Evolutionary conservation across 352 stramenopile species (phyloP).

Genomic region (Globisporangium perplexum): DNA sequence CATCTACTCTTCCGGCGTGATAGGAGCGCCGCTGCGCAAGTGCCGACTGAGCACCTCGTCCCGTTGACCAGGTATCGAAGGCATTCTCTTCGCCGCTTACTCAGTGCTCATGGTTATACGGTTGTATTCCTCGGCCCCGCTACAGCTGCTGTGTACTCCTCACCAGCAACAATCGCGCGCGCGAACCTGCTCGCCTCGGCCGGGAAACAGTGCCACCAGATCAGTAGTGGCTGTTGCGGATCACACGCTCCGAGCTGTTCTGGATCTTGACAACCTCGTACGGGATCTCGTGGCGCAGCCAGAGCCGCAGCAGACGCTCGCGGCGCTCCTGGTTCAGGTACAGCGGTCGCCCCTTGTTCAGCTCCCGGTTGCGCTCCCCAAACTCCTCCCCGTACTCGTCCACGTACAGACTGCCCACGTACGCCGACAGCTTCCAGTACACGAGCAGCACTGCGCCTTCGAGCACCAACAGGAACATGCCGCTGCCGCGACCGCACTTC

Average conservation of each 20-base stretch:
- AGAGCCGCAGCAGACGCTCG: constrained; percentile 67
- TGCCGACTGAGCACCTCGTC: too few relatives aligned
- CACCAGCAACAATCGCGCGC: too few relatives aligned
- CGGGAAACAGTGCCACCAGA: background rate
- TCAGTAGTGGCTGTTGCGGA: constrained; percentile 86
- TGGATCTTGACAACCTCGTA: constrained; percentile 87
- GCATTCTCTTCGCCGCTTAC: too few relatives aligned
- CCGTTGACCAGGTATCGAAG: too few relatives aligned
- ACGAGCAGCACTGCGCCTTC: constrained; percentile 82
- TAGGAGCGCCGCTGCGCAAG: too few relatives aligned
- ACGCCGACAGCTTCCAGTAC: constrained; percentile 83
- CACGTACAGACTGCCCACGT: constrained; percentile 79
- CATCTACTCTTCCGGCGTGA: too few relatives aligned
- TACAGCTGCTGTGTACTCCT: too few relatives aligned
- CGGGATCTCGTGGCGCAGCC: constrained; percentile 76
- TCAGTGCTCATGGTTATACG: too few relatives aligned
- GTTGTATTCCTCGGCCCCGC: too few relatives aligned
- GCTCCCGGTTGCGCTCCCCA: constrained; percentile 73
- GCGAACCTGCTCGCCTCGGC: too few relatives aligned
- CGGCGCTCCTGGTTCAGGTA: constrained; percentile 72
- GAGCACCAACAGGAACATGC: constrained; percentile 79
- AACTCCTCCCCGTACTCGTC: constrained; percentile 88
- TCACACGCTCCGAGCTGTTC: constrained; percentile 85
- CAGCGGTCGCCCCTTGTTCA: constrained; percentile 76
- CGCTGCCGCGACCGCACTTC: constrained; percentile 77